These are phyloP conservation scores for Colletotrichum sp. DNA, from an alignment of 2,329 filamentous ascomycete species.

Conservation along the genomic window DNA sequence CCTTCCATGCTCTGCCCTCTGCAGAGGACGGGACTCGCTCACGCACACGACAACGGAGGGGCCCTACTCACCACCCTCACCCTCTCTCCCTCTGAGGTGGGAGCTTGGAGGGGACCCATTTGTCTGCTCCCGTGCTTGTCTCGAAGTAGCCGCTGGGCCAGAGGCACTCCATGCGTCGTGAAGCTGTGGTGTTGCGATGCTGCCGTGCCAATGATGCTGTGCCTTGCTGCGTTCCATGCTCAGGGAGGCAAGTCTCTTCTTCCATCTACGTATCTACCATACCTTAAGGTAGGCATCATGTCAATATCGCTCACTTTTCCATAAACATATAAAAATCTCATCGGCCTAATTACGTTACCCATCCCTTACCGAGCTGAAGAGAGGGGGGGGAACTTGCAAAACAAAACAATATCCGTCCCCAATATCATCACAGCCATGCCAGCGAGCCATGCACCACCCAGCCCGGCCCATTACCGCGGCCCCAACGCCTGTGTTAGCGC, in stretches of 20 bases:
- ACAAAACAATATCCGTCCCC: neutral
- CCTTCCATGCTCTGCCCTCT: too few species aligned
- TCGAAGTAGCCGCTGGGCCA: neutral
- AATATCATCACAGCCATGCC: neutral
- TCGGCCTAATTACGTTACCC: neutral
- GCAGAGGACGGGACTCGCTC: neutral
- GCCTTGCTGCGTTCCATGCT: neutral
- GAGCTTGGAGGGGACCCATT: neutral
- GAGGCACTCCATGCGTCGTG: neutral
- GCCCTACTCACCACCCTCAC: neutral
- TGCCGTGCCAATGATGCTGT: neutral
- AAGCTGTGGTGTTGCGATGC: neutral
- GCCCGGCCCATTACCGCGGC: conserved; percentile 13
- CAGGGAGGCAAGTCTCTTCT: neutral
- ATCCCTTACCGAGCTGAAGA: neutral
- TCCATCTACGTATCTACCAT: neutral
- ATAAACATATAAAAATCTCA: neutral
- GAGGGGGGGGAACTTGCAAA: neutral
- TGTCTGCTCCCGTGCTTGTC: neutral
- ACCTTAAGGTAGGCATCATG: neutral
- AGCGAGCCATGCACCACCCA: neutral
- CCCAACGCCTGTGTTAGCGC: conserved; percentile 9
- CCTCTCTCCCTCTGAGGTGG: neutral
- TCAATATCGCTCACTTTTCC: neutral
- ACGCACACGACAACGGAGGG: neutral